Percentiles rank a stretch among this genome's conserved stretches.
These are phyloP conservation scores for Debaryomyces fabryi DNA, from an alignment of 1,139 yeast species.

Conservation along the genomic window DNA sequence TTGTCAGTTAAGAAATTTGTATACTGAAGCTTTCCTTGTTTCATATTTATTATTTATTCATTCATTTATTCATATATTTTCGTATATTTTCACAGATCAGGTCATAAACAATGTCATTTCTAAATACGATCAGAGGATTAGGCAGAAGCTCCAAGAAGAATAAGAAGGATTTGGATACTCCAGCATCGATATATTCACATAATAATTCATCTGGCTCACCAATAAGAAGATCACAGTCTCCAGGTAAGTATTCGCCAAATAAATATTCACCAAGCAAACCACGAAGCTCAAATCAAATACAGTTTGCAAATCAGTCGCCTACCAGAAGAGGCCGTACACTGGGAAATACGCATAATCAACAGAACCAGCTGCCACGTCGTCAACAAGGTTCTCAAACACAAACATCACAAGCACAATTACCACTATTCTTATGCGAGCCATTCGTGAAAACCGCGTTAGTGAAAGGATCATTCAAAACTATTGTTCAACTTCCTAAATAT, in stretches of 20 bases:
- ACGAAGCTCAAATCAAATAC: constrained; percentile 24
- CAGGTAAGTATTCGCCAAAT: constrained; percentile 35
- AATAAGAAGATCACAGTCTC: constrained; percentile 40
- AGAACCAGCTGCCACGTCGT: constrained; percentile 25
- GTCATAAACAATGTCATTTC: constrained; percentile 39
- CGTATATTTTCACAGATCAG: neutral
- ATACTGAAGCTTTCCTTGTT: neutral
- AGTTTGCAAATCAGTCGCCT: constrained; percentile 35
- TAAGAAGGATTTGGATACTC: constrained; percentile 43
- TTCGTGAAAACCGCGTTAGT: constrained; percentile 92
- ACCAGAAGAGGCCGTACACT: constrained; percentile 30
- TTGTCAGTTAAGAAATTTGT: neutral
- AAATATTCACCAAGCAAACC: constrained; percentile 23
- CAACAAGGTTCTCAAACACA: constrained; percentile 16
- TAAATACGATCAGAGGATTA: constrained; percentile 57
- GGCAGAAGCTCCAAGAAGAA: constrained; percentile 65
- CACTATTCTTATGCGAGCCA: constrained; percentile 86
- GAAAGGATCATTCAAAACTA: constrained; percentile 96
- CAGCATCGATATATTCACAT: constrained; percentile 38
- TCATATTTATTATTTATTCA: neutral
- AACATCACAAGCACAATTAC: constrained; percentile 30
- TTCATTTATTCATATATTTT: neutral
- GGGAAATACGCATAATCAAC: constrained; percentile 23
- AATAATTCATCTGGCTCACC: constrained; percentile 38
- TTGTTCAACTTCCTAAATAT: constrained; percentile 91